These are phyloP conservation scores for Cryphonectria carpinicola DNA, from an alignment of 2,329 filamentous ascomycete species.

Conservation along the genomic window DNA sequence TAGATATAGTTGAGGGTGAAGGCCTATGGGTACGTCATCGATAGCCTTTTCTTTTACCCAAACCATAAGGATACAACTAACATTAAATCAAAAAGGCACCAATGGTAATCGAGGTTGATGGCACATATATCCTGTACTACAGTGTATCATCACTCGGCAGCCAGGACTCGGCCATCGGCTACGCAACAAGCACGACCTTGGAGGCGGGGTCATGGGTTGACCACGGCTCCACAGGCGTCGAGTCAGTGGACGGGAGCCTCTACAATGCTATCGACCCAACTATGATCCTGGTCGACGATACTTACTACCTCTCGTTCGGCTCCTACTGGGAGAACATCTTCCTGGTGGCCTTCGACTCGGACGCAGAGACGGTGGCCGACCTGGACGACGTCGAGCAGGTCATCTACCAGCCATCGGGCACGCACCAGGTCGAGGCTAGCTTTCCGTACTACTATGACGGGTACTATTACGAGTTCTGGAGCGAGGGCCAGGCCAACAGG, in stretches of 20 bases:
- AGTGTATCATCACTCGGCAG: constrained; percentile 64
- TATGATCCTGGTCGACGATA: constrained; percentile 49
- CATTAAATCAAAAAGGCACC: constrained; percentile 54
- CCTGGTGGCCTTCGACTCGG: constrained; percentile 54
- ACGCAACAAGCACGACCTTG: constrained; percentile 41
- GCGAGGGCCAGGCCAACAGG: constrained; percentile 62
- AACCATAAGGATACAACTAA: background rate
- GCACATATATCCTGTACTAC: constrained; percentile 68
- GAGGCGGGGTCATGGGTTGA: constrained; percentile 54
- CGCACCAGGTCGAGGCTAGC: constrained; percentile 59
- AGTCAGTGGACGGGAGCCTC: constrained; percentile 38
- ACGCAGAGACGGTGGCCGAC: constrained; percentile 37
- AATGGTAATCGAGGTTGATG: constrained; percentile 61
- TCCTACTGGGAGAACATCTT: constrained; percentile 71
- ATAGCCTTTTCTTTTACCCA: background rate
- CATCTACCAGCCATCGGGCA: constrained; percentile 54
- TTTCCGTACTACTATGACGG: constrained; percentile 58
- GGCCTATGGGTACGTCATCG: constrained; percentile 21
- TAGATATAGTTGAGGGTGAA: constrained; percentile 17
- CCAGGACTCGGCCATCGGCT: constrained; percentile 66
- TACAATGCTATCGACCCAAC: constrained; percentile 62
- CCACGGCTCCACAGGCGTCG: constrained; percentile 53
- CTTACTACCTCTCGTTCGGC: constrained; percentile 63
- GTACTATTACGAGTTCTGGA: constrained; percentile 69
- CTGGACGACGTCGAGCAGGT: constrained; percentile 45